Conservation (phyloP, 2,329 filamentous ascomycete species). For the Zymoseptoria pseudotritici region DNA sequence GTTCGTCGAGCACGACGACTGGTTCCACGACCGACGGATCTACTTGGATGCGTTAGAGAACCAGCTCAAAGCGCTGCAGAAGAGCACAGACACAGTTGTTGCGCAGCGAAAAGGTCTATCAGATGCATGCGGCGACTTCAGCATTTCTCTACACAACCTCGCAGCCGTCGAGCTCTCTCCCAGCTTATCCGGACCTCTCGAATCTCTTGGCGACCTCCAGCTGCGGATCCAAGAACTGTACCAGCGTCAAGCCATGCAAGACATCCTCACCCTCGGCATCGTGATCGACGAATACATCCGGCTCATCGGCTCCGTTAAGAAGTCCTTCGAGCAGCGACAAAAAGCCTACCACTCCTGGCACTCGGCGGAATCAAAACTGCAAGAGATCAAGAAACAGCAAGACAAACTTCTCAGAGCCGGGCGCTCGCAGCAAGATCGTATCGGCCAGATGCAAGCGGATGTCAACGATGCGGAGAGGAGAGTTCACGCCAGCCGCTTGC, state of each 20-base stretch:
- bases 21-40: constrained; percentile 94
- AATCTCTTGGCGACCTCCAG: constrained; percentile 87
- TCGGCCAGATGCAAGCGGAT: constrained; percentile 87
- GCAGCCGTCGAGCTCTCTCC: constrained; percentile 89
- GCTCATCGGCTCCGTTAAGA: constrained; percentile 89
- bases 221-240: constrained; percentile 91
- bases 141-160: constrained; percentile 81
- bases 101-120: constrained; percentile 86
- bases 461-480: constrained; percentile 92
- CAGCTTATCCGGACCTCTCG: constrained; percentile 77
- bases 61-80: constrained; percentile 76
- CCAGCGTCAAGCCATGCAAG: constrained; percentile 92
- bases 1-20: constrained; percentile 97
- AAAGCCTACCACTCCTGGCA: constrained; percentile 97
- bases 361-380: constrained; percentile 76
- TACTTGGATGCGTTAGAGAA: constrained; percentile 91
- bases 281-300: constrained; percentile 98
- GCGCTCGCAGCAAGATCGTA: constrained; percentile 87
- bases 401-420: constrained; percentile 94
- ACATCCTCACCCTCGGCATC: constrained; percentile 90
- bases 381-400: constrained; percentile 80
- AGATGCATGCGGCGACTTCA: constrained; percentile 89
- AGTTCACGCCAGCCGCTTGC: constrained; percentile 77
- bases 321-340: constrained; percentile 83
- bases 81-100: constrained; percentile 90